These are phyloP conservation scores for Aureobasidium zeae DNA, from an alignment of 2,329 filamentous ascomycete genomes.

Conservation along the genomic window DNA sequence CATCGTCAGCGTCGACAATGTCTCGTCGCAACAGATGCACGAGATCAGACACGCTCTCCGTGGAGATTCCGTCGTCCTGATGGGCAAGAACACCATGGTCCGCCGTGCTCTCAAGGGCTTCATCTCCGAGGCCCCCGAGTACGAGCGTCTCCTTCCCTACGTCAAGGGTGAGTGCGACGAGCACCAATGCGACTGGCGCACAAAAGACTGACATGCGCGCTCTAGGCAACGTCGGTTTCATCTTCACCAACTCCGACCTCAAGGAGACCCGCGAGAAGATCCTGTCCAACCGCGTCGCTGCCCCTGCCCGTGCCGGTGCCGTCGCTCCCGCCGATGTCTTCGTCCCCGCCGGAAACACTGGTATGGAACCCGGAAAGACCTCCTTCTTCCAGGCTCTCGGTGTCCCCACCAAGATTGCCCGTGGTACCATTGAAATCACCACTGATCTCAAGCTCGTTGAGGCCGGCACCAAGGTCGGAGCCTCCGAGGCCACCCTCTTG, in stretches of 20 bases:
- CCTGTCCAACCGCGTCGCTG: constrained; percentile 91
- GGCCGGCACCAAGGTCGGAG: constrained; percentile 85
- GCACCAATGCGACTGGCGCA: constrained; percentile 46
- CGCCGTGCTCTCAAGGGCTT: constrained; percentile 97
- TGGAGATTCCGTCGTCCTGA: constrained; percentile 86
- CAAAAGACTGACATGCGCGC: constrained; percentile 28
- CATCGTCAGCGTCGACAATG: constrained; percentile 88
- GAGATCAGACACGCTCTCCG: constrained; percentile 93
- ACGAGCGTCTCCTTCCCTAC: constrained; percentile 91
- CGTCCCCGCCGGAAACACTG: constrained; percentile 96
- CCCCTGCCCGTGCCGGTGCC: constrained; percentile 95
- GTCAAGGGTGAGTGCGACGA: constrained; percentile 62
- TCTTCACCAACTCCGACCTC: constrained; percentile 97
- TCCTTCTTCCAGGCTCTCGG: constrained; percentile 99
- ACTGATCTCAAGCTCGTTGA: constrained; percentile 96
- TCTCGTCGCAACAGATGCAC: constrained; percentile 99
- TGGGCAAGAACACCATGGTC: constrained; percentile 99
- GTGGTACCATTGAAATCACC: constrained; percentile 99
- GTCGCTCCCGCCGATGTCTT: constrained; percentile 88
- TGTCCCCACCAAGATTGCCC: constrained; percentile 99
- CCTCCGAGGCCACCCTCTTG: constrained; percentile 95
- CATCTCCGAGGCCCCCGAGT: constrained; percentile 82
- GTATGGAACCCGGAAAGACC: constrained; percentile 99
- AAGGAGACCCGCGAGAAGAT: constrained; percentile 92
- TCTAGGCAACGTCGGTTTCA: constrained; percentile 86